phyloP scores from a whole-genome alignment of 2,329 filamentous ascomycete species.

The Pyrenophora seminiperda region DNA sequence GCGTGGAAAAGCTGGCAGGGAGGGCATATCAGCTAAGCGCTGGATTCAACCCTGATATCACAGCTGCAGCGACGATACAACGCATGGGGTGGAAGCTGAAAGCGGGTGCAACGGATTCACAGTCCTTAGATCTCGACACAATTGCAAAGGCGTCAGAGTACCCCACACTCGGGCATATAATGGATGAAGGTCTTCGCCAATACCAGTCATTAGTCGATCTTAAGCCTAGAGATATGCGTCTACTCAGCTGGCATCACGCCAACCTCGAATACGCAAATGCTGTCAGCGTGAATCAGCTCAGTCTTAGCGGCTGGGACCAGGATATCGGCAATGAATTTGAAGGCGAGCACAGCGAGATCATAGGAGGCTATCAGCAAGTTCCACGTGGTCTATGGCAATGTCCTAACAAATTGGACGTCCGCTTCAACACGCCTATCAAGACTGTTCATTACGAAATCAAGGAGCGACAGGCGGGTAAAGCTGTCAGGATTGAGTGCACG shows the following conservation, averaged over 20 bases:
- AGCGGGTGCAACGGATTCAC: constrained; percentile 62
- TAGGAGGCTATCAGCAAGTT: constrained; percentile 92
- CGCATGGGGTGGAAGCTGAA: constrained; percentile 82
- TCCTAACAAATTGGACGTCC: constrained; percentile 77
- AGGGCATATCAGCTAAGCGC: constrained; percentile 70
- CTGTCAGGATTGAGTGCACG: constrained; percentile 64
- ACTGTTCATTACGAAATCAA: constrained; percentile 66
- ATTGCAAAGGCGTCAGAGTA: constrained; percentile 64
- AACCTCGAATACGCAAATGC: constrained; percentile 98
- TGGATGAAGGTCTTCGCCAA: constrained; percentile 88
- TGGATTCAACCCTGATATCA: constrained; percentile 69
- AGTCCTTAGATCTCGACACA: constrained; percentile 72
- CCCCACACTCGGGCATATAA: constrained; percentile 84
- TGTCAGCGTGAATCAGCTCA: constrained; percentile 82
- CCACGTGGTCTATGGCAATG: constrained; percentile 82
- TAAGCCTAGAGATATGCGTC: constrained; percentile 81
- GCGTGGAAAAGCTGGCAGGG: constrained; percentile 68
- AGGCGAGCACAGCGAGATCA: constrained; percentile 88
- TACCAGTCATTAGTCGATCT: constrained; percentile 84
- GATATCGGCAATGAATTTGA: constrained; percentile 98
- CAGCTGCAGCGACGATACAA: constrained; percentile 76
- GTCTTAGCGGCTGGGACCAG: constrained; percentile 91
- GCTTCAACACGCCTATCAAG: constrained; percentile 72
- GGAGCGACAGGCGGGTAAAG: constrained; percentile 25
- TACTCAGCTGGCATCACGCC: constrained; percentile 98